Evolutionary conservation across 2,329 filamentous ascomycete genomes (phyloP).

Genomic region (Cordyceps farinosa): DNA sequence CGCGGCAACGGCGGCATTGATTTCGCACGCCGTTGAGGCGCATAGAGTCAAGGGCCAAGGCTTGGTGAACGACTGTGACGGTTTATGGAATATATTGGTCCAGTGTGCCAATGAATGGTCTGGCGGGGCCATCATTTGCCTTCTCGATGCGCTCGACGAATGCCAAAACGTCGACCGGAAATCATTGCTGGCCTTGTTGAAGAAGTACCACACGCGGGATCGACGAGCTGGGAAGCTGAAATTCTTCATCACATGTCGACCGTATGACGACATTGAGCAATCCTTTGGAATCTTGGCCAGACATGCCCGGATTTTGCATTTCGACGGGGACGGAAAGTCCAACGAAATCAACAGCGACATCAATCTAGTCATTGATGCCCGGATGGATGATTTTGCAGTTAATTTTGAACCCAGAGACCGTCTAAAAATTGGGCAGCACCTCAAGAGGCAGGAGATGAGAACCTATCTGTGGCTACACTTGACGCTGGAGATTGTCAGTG

Average conservation of each 20-base stretch:
- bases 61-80: background rate
- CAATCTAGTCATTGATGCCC: background rate
- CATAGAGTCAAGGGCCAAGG: background rate
- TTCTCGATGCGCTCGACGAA: constrained; percentile 11
- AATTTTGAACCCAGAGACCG: constrained; percentile 17
- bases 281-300: background rate
- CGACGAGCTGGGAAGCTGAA: background rate
- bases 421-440: constrained; percentile 23
- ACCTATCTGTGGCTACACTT: constrained; percentile 41
- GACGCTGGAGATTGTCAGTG: constrained; percentile 30
- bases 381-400: background rate
- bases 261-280: constrained; percentile 5
- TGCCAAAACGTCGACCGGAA: background rate
- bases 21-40: background rate
- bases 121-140: constrained; percentile 1
- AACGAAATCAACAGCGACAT: constrained; percentile 9
- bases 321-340: background rate
- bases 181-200: background rate
- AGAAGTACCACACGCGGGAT: background rate
- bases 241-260: constrained; percentile 6
- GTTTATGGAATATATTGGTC: background rate
- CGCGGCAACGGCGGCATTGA: constrained; percentile 3
- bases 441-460: constrained; percentile 30
- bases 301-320: background rate
- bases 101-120: background rate